These are phyloP conservation scores for Ophiocordyceps sinensis DNA, from an alignment of 2,329 filamentous ascomycete species.

Conservation along the genomic window DNA sequence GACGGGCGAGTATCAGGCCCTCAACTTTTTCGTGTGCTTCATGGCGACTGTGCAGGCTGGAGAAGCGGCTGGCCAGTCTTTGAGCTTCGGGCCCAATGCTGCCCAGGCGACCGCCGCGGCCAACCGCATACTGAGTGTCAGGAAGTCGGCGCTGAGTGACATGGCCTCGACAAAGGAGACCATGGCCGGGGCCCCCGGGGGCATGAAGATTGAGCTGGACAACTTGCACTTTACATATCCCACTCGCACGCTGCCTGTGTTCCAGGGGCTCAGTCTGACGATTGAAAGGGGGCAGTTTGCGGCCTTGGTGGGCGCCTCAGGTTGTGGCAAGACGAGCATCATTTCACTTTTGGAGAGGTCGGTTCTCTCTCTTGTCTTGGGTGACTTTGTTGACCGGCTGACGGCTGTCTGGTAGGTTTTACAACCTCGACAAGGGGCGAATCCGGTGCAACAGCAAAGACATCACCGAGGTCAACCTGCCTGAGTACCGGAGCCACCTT, in stretches of 20 bases:
- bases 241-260: slow-evolving; percentile 40
- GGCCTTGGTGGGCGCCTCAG: slow-evolving; percentile 55
- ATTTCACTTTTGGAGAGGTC: slow-evolving; percentile 44
- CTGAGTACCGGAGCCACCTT: slow-evolving; percentile 47
- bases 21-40: slow-evolving; percentile 42
- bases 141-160: slow-evolving; percentile 26
- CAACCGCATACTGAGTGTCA: slow-evolving; percentile 42
- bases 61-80: slow-evolving; percentile 51
- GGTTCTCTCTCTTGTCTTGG: neutral
- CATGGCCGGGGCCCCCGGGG: slow-evolving; percentile 31
- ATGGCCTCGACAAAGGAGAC: slow-evolving; percentile 12
- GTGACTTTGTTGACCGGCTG: neutral
- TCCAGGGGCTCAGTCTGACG: slow-evolving; percentile 45
- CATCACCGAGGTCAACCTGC: slow-evolving; percentile 43
- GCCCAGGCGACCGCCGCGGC: slow-evolving; percentile 44
- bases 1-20: slow-evolving; percentile 28
- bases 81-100: slow-evolving; percentile 52
- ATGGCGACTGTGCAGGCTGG: slow-evolving; percentile 54
- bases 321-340: slow-evolving; percentile 60
- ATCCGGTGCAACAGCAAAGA: slow-evolving; percentile 50
- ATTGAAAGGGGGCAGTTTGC: slow-evolving; percentile 57
- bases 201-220: slow-evolving; percentile 40
- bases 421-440: slow-evolving; percentile 47
- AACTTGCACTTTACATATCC: slow-evolving; percentile 48
- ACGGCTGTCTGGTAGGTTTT: slow-evolving; percentile 37